Base-by-base conservation (phyloP, 805 yeast genomes). In the Sugiyamaella chiloensis region DNA sequence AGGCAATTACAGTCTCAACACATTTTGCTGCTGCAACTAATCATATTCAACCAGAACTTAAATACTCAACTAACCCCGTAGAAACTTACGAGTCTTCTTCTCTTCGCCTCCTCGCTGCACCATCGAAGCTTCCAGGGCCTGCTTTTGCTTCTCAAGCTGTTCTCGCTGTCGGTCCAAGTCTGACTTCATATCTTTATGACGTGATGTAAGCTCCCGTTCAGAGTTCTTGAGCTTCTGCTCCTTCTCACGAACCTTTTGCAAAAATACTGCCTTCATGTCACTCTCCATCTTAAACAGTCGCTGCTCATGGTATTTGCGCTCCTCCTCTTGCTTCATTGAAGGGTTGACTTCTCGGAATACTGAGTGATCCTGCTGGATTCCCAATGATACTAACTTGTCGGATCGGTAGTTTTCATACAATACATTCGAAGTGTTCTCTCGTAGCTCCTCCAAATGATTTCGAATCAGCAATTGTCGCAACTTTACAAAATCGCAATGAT, bases 291-390 rank as follows among this genome's bases (percentile, higher is more conserved):
- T 88, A 49, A 90, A 85, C 60, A 93, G 76, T 65, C 91, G 89
- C 53, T 95, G 95, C 71, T 88, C 96, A 66, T 93, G 98, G 63
- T 87, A 75, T 29, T 85, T 83, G 61, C 86, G 84, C 70, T 93
- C 98, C 70, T 93, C 98, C 68, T 85, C 95, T 69, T 88, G 95
- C 71, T 87, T 87, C 57, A 85, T 75, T 46, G 84, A 80, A 24
- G 99, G 99, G 68, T 91, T 96, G 63, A 89, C 88, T 66, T 88
- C 97, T 66, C 84, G 82, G 74, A 93, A 93, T n/a, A 91, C 98
- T 27, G 83, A 62, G 66, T 83, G 80, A 71, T 93, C 98, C 71
- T 93, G 99, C 65, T 82, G 82, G 61, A 91, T 85, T 47, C 98
- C 99, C 76, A 88, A 76, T 56, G 74, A 78, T 44, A 67, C 63